Conservation (phyloP, 2,329 filamentous ascomycete species). For the Botrytis medusae region DNA sequence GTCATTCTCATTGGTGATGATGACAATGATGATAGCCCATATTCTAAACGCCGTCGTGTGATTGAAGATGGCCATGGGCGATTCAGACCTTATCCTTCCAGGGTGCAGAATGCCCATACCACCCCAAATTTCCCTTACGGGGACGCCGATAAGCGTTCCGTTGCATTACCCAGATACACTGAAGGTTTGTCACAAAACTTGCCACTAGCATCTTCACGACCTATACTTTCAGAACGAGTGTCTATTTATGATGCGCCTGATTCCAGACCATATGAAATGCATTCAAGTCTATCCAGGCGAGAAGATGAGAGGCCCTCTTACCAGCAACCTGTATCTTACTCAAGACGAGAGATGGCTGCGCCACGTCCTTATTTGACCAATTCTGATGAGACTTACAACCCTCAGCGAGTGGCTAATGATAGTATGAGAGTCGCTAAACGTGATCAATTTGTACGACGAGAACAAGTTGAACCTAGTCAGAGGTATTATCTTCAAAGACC, state of each 20-base stretch:
- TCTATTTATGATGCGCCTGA: slow-evolving; percentile 35
- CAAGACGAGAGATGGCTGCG: slow-evolving; percentile 25
- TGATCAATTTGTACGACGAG: slow-evolving; percentile 28
- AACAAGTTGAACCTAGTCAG: slow-evolving; percentile 25
- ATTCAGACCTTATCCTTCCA: slow-evolving; percentile 33
- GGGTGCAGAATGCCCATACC: slow-evolving; percentile 30
- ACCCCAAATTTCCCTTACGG: slow-evolving; percentile 9
- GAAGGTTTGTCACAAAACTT: slow-evolving; percentile 35
- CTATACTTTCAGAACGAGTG: slow-evolving; percentile 28
- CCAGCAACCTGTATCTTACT: slow-evolving; percentile 21
- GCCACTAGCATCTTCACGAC: slow-evolving; percentile 27
- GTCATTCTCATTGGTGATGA: slow-evolving; percentile 38
- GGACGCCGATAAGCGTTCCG: slow-evolving; percentile 33
- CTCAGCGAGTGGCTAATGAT: slow-evolving; percentile 24
- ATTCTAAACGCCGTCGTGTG: slow-evolving; percentile 37
- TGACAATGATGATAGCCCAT: slow-evolving; percentile 38
- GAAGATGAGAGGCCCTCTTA: slow-evolving; percentile 23
- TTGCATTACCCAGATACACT: slow-evolving; percentile 31
- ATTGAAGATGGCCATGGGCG: slow-evolving; percentile 34
- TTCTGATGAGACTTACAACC: slow-evolving; percentile 24
- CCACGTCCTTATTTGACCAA: slow-evolving; percentile 23
- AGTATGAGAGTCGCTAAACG: slow-evolving; percentile 26
- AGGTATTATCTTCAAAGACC: slow-evolving; percentile 26
- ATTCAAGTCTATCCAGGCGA: slow-evolving; percentile 27
- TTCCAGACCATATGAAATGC: slow-evolving; percentile 25